Conservation (phyloP, 805 yeast species). For the Myxozyma lipomycoides region DNA sequence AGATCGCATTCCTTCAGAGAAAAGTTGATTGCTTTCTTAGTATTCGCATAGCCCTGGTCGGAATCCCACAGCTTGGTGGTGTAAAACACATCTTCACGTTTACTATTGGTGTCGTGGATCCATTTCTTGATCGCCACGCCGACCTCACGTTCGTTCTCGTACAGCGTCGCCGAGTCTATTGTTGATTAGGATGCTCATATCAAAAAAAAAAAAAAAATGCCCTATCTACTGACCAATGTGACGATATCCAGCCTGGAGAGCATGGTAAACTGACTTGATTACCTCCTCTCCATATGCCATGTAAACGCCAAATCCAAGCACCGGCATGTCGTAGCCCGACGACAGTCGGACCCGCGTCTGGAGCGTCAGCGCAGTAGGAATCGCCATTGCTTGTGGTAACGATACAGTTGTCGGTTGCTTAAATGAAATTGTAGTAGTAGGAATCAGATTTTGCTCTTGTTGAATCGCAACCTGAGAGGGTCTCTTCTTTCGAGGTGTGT, state of each 20-base stretch:
- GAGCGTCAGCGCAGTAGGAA: background rate
- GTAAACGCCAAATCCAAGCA: conserved; percentile 81
- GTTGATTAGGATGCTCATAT: conserved; percentile 39
- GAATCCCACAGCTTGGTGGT: conserved; percentile 35
- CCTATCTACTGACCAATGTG: conserved; percentile 42
- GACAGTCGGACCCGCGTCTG: conserved; percentile 10
- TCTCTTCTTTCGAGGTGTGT: background rate
- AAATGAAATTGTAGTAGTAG: background rate
- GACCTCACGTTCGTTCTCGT: conserved; percentile 62
- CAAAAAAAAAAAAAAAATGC: background rate
- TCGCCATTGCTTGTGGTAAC: background rate
- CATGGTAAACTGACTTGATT: conserved; percentile 70
- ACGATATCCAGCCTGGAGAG: conserved; percentile 80
- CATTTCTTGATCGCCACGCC: conserved; percentile 51
- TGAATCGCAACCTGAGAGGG: background rate
- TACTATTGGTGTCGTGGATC: conserved; percentile 42
- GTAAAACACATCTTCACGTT: conserved; percentile 39
- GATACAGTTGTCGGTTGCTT: no score
- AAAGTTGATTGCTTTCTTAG: conserved; percentile 56
- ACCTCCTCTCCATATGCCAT: conserved; percentile 62
- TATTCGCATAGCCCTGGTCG: conserved; percentile 46
- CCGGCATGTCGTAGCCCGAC: conserved; percentile 68
- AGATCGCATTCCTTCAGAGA: conserved; percentile 49
- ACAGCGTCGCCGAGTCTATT: conserved; percentile 71
- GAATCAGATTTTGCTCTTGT: background rate